Percentiles rank a stretch among this genome's conserved stretches.
Conservation (phyloP, 2,329 filamentous ascomycete species). For the Hortaea werneckii region DNA sequence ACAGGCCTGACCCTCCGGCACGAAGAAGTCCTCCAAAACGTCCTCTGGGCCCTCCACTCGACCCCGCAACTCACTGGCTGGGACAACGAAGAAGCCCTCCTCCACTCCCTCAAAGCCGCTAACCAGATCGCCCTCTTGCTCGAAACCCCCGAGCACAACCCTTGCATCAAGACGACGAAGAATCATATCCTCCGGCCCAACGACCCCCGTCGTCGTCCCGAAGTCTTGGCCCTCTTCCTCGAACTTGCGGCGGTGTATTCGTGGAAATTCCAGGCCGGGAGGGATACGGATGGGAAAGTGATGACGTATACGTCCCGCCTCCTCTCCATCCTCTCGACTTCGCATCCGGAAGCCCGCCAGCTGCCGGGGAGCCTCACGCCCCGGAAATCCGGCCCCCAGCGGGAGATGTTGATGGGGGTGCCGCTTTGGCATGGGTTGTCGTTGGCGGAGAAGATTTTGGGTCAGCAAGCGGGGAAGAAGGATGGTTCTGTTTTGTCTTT, state of each 20-base stretch:
- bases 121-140: slow-evolving; percentile 32
- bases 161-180: slow-evolving; percentile 3
- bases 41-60: slow-evolving; percentile 28
- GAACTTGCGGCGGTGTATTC: slow-evolving; percentile 34
- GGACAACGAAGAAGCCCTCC: slow-evolving; percentile 29
- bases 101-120: slow-evolving; percentile 29
- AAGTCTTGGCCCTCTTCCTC: slow-evolving; percentile 32
- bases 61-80: slow-evolving; percentile 19
- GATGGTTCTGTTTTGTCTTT: neutral
- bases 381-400: slow-evolving; percentile 8
- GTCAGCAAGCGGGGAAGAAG: slow-evolving; percentile 23
- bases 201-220: slow-evolving; percentile 27
- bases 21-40: slow-evolving; percentile 20
- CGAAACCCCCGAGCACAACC: slow-evolving; percentile 31
- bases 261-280: slow-evolving; percentile 22
- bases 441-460: slow-evolving; percentile 32
- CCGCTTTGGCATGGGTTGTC: slow-evolving; percentile 36
- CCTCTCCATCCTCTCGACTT: slow-evolving; percentile 13
- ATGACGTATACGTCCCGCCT: slow-evolving; percentile 31
- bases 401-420: slow-evolving; percentile 23
- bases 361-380: slow-evolving; percentile 1
- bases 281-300: slow-evolving; percentile 30
- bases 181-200: slow-evolving; percentile 8
- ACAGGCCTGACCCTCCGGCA: slow-evolving; percentile 27
- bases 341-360: neutral